phyloP scores from a whole-genome alignment of 2,329 filamentous ascomycete species.

The Colletotrichum somersetense region DNA sequence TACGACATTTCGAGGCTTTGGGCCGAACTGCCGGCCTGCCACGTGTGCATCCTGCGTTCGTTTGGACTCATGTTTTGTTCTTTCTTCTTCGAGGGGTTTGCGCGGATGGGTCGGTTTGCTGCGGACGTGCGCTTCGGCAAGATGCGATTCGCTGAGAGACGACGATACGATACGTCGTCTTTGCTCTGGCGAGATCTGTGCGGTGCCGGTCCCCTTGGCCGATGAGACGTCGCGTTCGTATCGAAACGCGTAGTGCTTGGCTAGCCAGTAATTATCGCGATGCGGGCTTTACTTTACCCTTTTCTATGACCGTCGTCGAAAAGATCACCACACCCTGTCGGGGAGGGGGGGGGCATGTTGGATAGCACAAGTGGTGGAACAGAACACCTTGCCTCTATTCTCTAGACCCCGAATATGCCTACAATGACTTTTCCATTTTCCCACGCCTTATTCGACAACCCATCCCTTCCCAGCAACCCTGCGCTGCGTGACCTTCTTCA shows the following conservation, averaged over 20 bases:
- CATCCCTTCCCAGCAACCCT: constrained; percentile 80
- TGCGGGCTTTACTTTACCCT: neutral
- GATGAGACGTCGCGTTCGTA: neutral
- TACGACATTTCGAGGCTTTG: neutral
- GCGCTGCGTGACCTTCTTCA: constrained; percentile 85
- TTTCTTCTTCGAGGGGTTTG: neutral
- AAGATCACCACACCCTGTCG: neutral
- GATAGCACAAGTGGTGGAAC: neutral
- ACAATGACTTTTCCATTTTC: constrained; percentile 4
- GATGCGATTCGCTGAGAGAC: neutral
- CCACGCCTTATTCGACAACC: constrained; percentile 68
- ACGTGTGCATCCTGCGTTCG: constrained; percentile 8
- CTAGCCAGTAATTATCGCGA: neutral
- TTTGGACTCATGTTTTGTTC: constrained; percentile 4
- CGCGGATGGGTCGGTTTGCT: neutral
- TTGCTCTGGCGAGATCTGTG: neutral
- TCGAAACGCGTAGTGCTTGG: neutral
- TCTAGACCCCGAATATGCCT: neutral
- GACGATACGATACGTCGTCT: neutral
- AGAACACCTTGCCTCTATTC: constrained; percentile 8
- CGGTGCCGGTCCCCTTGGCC: neutral
- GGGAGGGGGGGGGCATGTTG: neutral
- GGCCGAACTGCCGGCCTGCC: constrained; percentile 14
- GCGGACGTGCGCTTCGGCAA: neutral
- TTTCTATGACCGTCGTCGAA: neutral